Percentiles rank a stretch among this genome's conserved stretches.
These are phyloP conservation scores for Heliamphora exappendiculata DNA, from an alignment of 148 eudicot species.

Conservation along the genomic window DNA sequence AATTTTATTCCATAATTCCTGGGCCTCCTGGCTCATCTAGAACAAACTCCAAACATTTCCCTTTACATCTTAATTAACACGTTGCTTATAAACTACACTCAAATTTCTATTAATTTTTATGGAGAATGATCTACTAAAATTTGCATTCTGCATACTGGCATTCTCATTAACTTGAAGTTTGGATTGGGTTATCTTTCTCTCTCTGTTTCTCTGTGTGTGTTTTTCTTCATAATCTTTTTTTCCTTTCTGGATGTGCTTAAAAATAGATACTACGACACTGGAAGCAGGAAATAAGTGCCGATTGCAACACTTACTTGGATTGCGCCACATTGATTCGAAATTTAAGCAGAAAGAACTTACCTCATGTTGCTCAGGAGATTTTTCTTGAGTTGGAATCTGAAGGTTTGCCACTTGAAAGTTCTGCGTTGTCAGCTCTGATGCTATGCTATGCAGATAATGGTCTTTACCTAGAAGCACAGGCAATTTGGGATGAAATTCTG, in stretches of 20 bases:
- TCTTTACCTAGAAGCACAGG: conserved; percentile 34
- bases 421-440: conserved; percentile 34
- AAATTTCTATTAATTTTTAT: background rate
- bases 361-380: conserved; percentile 15
- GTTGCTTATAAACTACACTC: too few species aligned
- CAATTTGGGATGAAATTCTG: conserved; percentile 48
- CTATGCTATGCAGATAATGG: conserved; percentile 47
- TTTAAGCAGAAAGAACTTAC: conserved; percentile 14
- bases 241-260: background rate
- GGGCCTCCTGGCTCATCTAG: too few species aligned
- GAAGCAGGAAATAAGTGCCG: conserved; percentile 11
- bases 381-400: conserved; percentile 17
- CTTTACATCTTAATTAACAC: too few species aligned
- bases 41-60: too few species aligned
- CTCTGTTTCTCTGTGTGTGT: background rate
- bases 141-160: background rate
- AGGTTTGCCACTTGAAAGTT: conserved; percentile 14
- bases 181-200: background rate
- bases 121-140: background rate
- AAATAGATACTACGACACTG: conserved; percentile 12
- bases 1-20: background rate
- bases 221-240: background rate
- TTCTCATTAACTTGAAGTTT: background rate
- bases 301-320: background rate
- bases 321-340: conserved; percentile 10